Percentiles rank a stretch among this genome's conserved stretches.
These are phyloP conservation scores for Termitomyces sp. DNA, from an alignment of 768 basidiomycete genomes.

Conservation along the genomic window DNA sequence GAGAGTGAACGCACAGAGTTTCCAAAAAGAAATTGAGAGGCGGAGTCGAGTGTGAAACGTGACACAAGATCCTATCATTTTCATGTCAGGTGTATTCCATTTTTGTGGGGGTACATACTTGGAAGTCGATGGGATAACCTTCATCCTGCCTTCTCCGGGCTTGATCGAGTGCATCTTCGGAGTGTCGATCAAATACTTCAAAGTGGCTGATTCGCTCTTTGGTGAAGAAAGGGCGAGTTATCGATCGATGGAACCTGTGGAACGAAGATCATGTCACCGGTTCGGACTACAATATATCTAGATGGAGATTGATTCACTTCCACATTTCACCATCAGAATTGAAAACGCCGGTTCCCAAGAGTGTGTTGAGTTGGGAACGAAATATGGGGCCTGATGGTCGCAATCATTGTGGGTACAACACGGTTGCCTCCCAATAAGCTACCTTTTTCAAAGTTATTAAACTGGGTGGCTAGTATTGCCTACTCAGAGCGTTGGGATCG, in stretches of 20 bases:
- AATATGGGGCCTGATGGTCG: slow-evolving; percentile 19
- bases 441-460: slow-evolving; percentile 42
- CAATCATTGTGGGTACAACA: neutral
- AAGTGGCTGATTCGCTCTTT: slow-evolving; percentile 57
- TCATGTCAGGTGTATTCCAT: neutral
- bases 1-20: slow-evolving; percentile 39
- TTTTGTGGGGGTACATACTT: slow-evolving; percentile 24
- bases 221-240: slow-evolving; percentile 68
- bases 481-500: neutral
- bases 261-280: neutral
- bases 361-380: slow-evolving; percentile 21
- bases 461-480: slow-evolving; percentile 40
- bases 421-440: neutral
- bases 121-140: slow-evolving; percentile 53
- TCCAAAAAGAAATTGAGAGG: slow-evolving; percentile 53
- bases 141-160: slow-evolving; percentile 34
- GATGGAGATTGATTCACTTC: slow-evolving; percentile 36
- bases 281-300: neutral
- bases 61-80: slow-evolving; percentile 39
- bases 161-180: slow-evolving; percentile 38
- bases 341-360: slow-evolving; percentile 55
- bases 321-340: slow-evolving; percentile 62
- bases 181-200: slow-evolving; percentile 52
- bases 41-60: slow-evolving; percentile 56
- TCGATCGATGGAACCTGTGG: slow-evolving; percentile 53